These are phyloP conservation scores for Galium porrigens DNA, from an alignment of 305 asterid species.

Conservation along the genomic window DNA sequence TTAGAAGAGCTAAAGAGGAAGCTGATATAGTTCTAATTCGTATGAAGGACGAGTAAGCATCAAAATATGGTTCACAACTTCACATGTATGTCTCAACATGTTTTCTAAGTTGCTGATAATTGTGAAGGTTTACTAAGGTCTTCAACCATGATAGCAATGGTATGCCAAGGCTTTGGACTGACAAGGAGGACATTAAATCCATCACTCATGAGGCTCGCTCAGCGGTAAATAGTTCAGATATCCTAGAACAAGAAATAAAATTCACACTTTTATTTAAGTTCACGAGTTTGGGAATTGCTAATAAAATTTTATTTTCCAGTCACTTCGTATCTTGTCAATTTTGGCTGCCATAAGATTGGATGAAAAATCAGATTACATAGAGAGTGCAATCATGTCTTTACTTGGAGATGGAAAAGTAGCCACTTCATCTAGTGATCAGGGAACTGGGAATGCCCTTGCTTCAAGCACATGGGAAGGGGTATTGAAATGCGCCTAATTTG, in stretches of 20 bases:
- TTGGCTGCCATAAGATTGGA: conserved; percentile 43
- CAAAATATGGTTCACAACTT: conserved; percentile 7
- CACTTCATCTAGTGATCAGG: conserved; percentile 16
- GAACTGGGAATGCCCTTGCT: conserved; percentile 39
- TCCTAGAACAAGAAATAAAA: background rate
- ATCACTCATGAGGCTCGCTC: conserved; percentile 43
- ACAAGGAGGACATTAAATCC: conserved; percentile 54
- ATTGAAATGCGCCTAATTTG: background rate
- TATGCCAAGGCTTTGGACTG: conserved; percentile 68
- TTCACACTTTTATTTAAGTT: background rate
- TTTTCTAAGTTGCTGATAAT: conserved; percentile 10
- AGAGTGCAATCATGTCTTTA: conserved; percentile 27
- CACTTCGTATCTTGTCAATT: conserved; percentile 38
- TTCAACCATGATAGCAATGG: conserved; percentile 51
- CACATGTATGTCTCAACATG: background rate
- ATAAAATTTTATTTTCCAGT: conserved; percentile 20
- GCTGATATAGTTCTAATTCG: conserved; percentile 42
- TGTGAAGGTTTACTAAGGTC: conserved; percentile 34
- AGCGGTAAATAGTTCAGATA: conserved; percentile 30
- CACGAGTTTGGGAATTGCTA: conserved; percentile 1
- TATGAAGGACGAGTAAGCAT: conserved; percentile 50
- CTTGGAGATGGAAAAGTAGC: conserved; percentile 27
- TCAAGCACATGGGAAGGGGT: conserved; percentile 64
- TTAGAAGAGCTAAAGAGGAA: conserved; percentile 45
- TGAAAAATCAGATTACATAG: conserved; percentile 29